phyloP scores from a whole-genome alignment of 768 basidiomycete genomes.

The Pholiota molesta region DNA sequence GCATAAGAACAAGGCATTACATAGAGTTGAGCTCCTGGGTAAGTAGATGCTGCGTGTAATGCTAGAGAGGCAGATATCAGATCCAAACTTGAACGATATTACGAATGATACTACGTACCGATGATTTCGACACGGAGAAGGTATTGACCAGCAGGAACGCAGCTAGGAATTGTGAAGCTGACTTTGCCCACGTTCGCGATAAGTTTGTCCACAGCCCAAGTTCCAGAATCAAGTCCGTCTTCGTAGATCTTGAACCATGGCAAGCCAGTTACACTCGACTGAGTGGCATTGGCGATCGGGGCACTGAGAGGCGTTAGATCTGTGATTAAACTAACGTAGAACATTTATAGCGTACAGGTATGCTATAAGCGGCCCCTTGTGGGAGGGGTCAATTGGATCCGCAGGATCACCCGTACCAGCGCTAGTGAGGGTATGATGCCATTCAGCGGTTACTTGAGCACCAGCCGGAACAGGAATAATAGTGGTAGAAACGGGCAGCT shows the following conservation, averaged over 20 bases:
- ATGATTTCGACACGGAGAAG: conserved; percentile 24
- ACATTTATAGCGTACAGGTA: conserved; percentile 44
- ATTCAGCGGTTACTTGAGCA: conserved; percentile 53
- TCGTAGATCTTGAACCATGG: conserved; percentile 25
- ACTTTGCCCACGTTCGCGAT: conserved; percentile 22
- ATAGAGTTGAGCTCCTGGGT: conserved; percentile 60
- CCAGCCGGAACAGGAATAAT: conserved; percentile 57
- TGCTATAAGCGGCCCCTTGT: conserved; percentile 55
- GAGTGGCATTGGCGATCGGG: conserved; percentile 46
- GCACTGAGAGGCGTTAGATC: conserved; percentile 35
- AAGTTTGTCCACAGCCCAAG: conserved; percentile 25
- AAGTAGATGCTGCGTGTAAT: conserved; percentile 44
- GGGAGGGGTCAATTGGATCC: conserved; percentile 52
- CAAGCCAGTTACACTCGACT: conserved; percentile 30
- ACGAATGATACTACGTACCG: conserved; percentile 32
- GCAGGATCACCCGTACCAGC: conserved; percentile 41
- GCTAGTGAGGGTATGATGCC: conserved; percentile 49
- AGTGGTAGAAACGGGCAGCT: conserved; percentile 44
- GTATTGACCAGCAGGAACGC: conserved; percentile 22
- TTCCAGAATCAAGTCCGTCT: conserved; percentile 17
- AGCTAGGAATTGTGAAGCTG: conserved; percentile 24
- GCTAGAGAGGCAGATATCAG: conserved; percentile 30
- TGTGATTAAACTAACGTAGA: background rate
- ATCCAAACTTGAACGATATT: conserved; percentile 49
- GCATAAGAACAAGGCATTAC: conserved; percentile 27